Percentiles rank a stretch among this genome's conserved stretches.
These are phyloP conservation scores for Elymus sibiricus DNA, from an alignment of 176 grass and related monocot genomes.

Conservation along the genomic window DNA sequence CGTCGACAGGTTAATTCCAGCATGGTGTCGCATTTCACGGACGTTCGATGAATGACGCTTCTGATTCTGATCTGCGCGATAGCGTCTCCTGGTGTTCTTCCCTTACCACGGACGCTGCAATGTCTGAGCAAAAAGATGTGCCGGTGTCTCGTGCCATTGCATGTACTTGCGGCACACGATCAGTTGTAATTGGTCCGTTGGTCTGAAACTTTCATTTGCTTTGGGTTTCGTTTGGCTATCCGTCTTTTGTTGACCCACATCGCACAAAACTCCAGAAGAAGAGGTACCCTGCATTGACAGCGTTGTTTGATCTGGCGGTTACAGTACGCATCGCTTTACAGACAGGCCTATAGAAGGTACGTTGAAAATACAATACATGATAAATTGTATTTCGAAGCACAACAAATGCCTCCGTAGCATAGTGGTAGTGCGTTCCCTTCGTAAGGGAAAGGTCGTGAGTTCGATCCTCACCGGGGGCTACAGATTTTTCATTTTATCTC, in stretches of 20 bases:
- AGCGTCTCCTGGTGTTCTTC: background rate
- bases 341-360: too few relatives aligned
- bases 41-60: background rate
- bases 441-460: conserved; percentile 57
- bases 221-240: background rate
- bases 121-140: background rate
- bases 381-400: fast-evolving
- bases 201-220: background rate
- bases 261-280: background rate
- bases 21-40: background rate
- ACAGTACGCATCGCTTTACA: too few relatives aligned
- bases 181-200: background rate
- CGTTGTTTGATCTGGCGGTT: background rate
- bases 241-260: background rate
- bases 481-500: too few relatives aligned
- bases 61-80: background rate
- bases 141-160: background rate
- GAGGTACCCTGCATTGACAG: background rate
- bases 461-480: conserved; percentile 17
- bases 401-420: conserved; percentile 67
- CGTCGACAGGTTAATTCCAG: too few relatives aligned
- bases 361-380: too few relatives aligned
- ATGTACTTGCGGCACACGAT: too few relatives aligned
- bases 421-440: conserved; percentile 98
- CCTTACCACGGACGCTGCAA: background rate